phyloP scores from a whole-genome alignment of 306 rosid species.

The Vigna angularis region DNA sequence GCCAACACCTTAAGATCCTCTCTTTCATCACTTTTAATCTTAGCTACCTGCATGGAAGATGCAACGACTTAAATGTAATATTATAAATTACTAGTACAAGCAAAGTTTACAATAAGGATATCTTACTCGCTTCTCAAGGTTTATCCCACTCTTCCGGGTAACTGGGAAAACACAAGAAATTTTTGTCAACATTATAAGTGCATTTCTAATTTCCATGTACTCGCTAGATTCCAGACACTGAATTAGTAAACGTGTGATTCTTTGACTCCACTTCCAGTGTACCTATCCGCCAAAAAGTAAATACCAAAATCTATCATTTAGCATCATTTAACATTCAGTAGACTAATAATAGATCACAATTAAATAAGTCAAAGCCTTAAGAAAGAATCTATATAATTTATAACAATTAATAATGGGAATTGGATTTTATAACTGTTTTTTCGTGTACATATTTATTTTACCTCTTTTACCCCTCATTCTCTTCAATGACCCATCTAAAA shows the following conservation, averaged over 20 bases:
- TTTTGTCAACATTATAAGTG: conserved; percentile 91
- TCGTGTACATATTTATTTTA: too few relatives aligned
- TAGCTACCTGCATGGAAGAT: conserved; percentile 70
- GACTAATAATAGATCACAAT: background rate
- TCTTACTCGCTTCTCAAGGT: conserved; percentile 93
- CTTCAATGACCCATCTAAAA: too few relatives aligned
- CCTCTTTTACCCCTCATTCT: too few relatives aligned
- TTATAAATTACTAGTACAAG: conserved; percentile 31
- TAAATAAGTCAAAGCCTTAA: background rate
- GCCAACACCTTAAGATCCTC: conserved; percentile 99
- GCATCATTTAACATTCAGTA: background rate
- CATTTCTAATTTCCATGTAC: conserved; percentile 98
- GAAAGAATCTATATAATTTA: background rate
- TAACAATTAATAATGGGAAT: background rate
- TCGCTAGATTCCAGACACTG: conserved; percentile 95
- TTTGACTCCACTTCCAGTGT: conserved; percentile 99
- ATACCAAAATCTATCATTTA: background rate
- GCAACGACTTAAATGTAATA: background rate
- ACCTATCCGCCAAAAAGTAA: conserved; percentile 62
- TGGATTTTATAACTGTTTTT: too few relatives aligned
- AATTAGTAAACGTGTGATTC: conserved; percentile 86
- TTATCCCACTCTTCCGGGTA: conserved; percentile 91
- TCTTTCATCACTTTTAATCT: conserved; percentile 96
- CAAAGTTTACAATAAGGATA: conserved; percentile 7
- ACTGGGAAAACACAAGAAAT: conserved; percentile 96